Percentiles rank a stretch among this genome's conserved stretches.
Conservation (phyloP, 495 filamentous ascomycete genomes). For the Astrothelium subdiscretum region DNA sequence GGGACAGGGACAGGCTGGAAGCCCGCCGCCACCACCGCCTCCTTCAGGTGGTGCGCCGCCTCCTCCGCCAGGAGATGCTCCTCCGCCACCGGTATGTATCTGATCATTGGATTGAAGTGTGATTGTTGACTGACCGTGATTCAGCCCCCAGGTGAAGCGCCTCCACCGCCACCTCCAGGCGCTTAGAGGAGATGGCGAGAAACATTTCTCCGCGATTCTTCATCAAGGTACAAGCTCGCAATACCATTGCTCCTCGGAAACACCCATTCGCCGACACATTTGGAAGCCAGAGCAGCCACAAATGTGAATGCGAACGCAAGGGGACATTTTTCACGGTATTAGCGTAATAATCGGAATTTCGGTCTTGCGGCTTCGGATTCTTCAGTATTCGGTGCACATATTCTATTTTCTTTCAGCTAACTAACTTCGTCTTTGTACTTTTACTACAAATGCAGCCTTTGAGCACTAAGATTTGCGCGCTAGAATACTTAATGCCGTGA, state of each 20-base stretch:
- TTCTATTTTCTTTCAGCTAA: not conserved
- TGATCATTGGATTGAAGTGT: not conserved
- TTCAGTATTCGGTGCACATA: not conserved
- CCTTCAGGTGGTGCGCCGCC: conserved; percentile 7
- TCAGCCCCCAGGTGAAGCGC: conserved; percentile 6
- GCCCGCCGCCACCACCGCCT: not conserved
- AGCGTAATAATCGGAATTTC: not conserved
- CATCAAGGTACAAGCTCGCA: no score
- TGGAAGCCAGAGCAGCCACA: not conserved
- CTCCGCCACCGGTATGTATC: conserved; percentile 6
- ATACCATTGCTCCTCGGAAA: no score
- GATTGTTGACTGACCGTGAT: not conserved
- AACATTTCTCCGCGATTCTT: no score
- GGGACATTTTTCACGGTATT: not conserved
- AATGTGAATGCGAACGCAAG: not conserved
- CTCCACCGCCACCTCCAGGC: conserved; percentile 7
- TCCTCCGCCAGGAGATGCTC: conserved; percentile 8
- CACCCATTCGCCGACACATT: no score
- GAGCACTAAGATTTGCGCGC: not conserved
- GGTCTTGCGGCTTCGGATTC: not conserved
- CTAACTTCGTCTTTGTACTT: not conserved
- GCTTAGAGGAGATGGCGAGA: not conserved
- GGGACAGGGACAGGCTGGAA: not conserved
- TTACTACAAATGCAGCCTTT: not conserved
- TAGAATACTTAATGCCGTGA: not conserved